phyloP scores from a whole-genome alignment of 495 filamentous ascomycete species.

The Aspergillus sparsus region DNA sequence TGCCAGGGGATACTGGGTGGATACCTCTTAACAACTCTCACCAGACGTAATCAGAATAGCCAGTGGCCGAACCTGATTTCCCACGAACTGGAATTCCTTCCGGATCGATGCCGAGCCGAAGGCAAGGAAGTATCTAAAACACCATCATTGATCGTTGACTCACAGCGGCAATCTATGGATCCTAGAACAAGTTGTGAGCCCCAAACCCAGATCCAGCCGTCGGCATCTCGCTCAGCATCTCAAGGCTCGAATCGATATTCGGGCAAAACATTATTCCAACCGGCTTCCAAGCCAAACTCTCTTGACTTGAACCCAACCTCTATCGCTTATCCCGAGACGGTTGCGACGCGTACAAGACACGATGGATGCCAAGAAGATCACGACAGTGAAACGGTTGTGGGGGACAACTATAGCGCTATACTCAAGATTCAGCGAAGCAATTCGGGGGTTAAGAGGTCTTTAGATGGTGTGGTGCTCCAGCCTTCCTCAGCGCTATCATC shows the following conservation, averaged over 20 bases:
- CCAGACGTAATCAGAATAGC: slow-evolving; percentile 17
- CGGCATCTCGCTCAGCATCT: slow-evolving; percentile 30
- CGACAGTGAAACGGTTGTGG: slow-evolving; percentile 19
- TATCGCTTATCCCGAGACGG: slow-evolving; percentile 20
- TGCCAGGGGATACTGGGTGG: slow-evolving; percentile 39
- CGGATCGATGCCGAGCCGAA: slow-evolving; percentile 20
- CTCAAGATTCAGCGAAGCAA: slow-evolving; percentile 19
- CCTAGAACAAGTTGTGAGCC: slow-evolving; percentile 18
- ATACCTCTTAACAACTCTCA: slow-evolving; percentile 27
- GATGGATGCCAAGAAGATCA: slow-evolving; percentile 10
- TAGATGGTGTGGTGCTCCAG: slow-evolving; percentile 32
- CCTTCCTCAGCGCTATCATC: slow-evolving; percentile 21
- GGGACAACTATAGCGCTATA: slow-evolving; percentile 2
- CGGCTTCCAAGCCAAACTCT: slow-evolving; percentile 30
- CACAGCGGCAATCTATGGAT: slow-evolving; percentile 17
- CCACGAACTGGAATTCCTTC: slow-evolving; percentile 33
- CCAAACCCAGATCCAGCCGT: slow-evolving; percentile 12
- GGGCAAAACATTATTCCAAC: slow-evolving; percentile 36
- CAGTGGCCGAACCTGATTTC: slow-evolving; percentile 33
- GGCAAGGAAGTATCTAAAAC: slow-evolving; percentile 14
- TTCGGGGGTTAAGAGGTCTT: slow-evolving; percentile 28
- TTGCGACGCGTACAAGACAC: slow-evolving; percentile 14
- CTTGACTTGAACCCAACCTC: slow-evolving; percentile 29
- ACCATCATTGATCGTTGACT: slow-evolving; percentile 18
- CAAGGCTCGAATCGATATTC: slow-evolving; percentile 40